Base-by-base conservation (phyloP, 2,329 filamentous ascomycete genomes). In the Hypoxylon sp. region DNA sequence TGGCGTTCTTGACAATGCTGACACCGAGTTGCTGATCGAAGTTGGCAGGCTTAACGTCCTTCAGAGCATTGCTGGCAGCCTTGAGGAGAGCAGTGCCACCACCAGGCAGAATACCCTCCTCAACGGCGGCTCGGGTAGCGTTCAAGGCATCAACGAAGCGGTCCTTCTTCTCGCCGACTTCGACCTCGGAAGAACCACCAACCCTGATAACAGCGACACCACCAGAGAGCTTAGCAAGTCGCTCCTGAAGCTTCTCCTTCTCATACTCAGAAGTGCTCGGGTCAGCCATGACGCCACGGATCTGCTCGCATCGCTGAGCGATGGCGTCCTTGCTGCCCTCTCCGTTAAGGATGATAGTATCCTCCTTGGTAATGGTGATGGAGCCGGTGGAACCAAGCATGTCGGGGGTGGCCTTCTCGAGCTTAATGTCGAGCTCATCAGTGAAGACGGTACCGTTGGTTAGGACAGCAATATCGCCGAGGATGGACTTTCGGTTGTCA, bases 221-320 rank as follows among this genome's bases (percentile, higher is more conserved):
- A 72, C 96, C 96, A 74, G 96, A 98, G 74, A 99, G 93, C 91
- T 99, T 99, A 76, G 96, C 96, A 69, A 99, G 93, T 85, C 96
- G 96, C 88, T 99, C 96, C 86, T 98, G 96, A 73, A 99, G 93
- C 90, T 99, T 99, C 92, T 99, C 96, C 90, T 98, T 98, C 90
- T 99, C 96, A 85, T 99, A 99, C 79, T 99, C 96, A 52, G 94
- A 98, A 72, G 96, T 99, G 76, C 89, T 91, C 73, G 95, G 92
- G 85, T 99, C 96, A 70, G 86, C 88, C 86, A 98, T 97, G 83
- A 98, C 94, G 75, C 95, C 94, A 75, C 96, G 94, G 83, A 99
- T 99, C 87, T 99, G 96, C 86, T 99, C 96, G 84, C 96, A 98
- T 80, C 96, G 93, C 87, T 98, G 94, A 72, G 92, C 84, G 77